Evolutionary conservation across 441 rosid species (phyloP), one percentile per base, ranked within the genome.

Genomic region (Populus hybrid): DNA sequence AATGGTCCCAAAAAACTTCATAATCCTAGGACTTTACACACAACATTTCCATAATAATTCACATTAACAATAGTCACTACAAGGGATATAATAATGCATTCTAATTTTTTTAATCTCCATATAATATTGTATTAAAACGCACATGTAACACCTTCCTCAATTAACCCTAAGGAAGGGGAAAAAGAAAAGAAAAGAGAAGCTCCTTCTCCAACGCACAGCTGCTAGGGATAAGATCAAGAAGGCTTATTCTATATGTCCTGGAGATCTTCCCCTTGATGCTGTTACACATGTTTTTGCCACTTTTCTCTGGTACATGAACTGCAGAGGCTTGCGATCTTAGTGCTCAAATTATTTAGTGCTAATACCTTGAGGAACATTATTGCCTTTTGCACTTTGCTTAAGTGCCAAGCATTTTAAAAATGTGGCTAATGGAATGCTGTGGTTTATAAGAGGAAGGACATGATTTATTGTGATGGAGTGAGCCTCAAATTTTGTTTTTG

Each of bases 281-380:
- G 32, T 3, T 3, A 3, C 32, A 30, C 0, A 30, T 30, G 32
- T 30, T 30, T 30, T 5, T 30, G 32, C 32, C 24, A 24, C 35
- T 64, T n/a, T 68, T 18, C 70, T 50, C 9, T 8, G 40, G 40
- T 77, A 35, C 81, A 81, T 78, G 83, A 53, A 74, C 73, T 36
- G 70, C 67, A 21, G 24, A 53, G 19, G 38, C 3, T 9, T n/a
- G 16, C 75, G 34, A 35, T 63, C 9, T 64, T 23, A n/a, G 28
- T 23, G 28, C 24, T 19, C 28, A 64, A 23, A 23, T 64, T n/a
- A 9, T n/a, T 64, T 64, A n/a, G 12, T 64, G 28, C 9, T 23
- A 64, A 12, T n/a, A 9, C 24, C 26, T 64, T 7, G 24, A 64
- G 28, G 24, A 9, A 64, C 28, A 64, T 64, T 64, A 64, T n/a